Base-by-base conservation (phyloP, 805 yeast genomes). In the Starmera quercuum region DNA sequence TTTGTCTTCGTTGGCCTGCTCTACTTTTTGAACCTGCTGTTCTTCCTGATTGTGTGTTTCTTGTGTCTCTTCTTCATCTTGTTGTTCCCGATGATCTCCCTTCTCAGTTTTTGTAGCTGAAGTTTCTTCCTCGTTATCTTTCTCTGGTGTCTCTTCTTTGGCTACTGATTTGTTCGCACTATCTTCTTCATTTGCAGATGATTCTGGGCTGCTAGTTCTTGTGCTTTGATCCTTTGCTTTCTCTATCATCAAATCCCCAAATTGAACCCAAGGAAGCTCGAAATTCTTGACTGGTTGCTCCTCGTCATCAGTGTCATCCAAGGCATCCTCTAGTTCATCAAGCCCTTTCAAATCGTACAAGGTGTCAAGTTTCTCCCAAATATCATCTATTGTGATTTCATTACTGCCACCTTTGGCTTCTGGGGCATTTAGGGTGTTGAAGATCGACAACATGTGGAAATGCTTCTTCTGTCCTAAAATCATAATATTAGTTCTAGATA, bases 291-390 rank as follows among this genome's bases (percentile, higher is more conserved):
- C 41, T 15, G 34, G 43, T 12, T 26, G 36, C 8, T 38, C 41
- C 26, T 38, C 38, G 16, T 35, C 22, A 12, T 29, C 31, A 14
- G 32, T 44, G 13, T 35, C 41, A 7, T 38, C 49, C 26, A 33
- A 37, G 5, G 49, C 54, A 30, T 61, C 61, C 37, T 73, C 86
- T 16, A 78, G 41, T 19, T 63, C 68, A 39, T 80, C 86, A 8
- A 80, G 58, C 17, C 71, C 73, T 6, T 66, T 62, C 32, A 83
- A 56, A 45, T 83, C 68, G 49, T 80, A 84, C 24, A 71, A 55
- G 22, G 56, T 56, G 2, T 46, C 57, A 19, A 84, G 61, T 47
- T 74, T 77, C 18, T 58, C 65, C 80, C 82, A 74, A 4, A 82
- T 61, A 28, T 79, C 80, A 3, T 49, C 47, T 0, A 71, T 65